Conservation (phyloP, 768 basidiomycete genomes). For the Hericium erinaceus region DNA sequence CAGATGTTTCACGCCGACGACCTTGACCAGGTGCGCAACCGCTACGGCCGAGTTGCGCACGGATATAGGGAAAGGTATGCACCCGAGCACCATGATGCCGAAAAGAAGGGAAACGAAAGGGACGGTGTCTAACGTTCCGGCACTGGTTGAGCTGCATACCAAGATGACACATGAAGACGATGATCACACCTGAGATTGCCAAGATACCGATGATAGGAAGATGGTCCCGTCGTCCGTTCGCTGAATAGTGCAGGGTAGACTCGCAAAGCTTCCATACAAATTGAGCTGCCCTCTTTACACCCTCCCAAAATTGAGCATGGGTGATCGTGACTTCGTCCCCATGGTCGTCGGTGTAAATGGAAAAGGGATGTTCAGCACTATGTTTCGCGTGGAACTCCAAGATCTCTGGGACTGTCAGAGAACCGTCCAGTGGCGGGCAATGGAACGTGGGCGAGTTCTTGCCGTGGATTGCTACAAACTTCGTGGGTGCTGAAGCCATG, state of each 20-base stretch:
- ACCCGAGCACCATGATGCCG: slow-evolving; percentile 12
- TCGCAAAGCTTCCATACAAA: neutral
- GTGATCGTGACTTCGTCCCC: neutral
- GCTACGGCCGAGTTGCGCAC: slow-evolving; percentile 3
- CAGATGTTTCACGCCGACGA: neutral
- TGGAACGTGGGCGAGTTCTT: slow-evolving; percentile 16
- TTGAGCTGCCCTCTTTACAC: slow-evolving; percentile 2
- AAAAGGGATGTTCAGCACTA: slow-evolving; percentile 22
- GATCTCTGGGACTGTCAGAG: slow-evolving; percentile 24
- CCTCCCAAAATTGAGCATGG: neutral
- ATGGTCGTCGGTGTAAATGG: slow-evolving; percentile 18
- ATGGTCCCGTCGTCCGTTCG: neutral
- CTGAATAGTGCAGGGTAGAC: neutral
- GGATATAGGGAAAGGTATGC: neutral
- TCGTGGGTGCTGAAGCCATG: no score
- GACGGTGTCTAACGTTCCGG: slow-evolving; percentile 12
- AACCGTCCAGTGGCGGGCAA: slow-evolving; percentile 21
- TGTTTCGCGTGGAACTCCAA: slow-evolving; percentile 22
- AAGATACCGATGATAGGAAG: slow-evolving; percentile 9
- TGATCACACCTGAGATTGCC: slow-evolving; percentile 12
- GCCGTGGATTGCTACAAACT: neutral
- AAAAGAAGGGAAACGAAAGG: slow-evolving; percentile 15
- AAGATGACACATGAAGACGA: neutral
- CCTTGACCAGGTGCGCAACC: slow-evolving; percentile 2
- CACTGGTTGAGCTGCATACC: neutral